Percentiles rank a stretch among this genome's conserved stretches.
Conservation (phyloP, 495 filamentous ascomycete species). For the Aspergillus homomorphus region DNA sequence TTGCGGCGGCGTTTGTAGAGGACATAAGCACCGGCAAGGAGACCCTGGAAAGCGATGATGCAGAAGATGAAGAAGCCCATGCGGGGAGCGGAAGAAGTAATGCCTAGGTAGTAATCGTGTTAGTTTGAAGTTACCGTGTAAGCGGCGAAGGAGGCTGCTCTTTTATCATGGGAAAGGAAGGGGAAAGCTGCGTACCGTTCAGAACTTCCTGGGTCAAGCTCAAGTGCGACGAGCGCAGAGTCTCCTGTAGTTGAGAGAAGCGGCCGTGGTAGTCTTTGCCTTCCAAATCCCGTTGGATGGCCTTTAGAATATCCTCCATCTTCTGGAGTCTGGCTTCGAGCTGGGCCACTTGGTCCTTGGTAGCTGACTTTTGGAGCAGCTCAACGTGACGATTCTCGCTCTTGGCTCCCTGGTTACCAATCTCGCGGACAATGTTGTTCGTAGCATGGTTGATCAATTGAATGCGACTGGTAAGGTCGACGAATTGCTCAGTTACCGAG, state of each 20-base stretch:
- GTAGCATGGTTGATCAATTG: constrained; percentile 72
- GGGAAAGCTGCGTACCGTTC: constrained; percentile 20
- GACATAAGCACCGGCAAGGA: constrained; percentile 67
- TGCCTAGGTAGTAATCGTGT: constrained; percentile 38
- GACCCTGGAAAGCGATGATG: constrained; percentile 70
- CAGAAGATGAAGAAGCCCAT: constrained; percentile 73
- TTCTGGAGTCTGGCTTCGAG: constrained; percentile 52
- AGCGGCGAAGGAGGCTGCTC: not conserved
- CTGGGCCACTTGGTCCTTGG: constrained; percentile 52
- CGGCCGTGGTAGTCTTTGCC: constrained; percentile 70
- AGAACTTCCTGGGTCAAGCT: constrained; percentile 55
- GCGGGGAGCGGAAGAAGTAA: constrained; percentile 57
- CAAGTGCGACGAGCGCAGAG: constrained; percentile 69
- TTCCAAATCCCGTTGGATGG: constrained; percentile 63
- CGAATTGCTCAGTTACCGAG: constrained; percentile 61
- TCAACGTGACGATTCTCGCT: constrained; percentile 62
- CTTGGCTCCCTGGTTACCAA: constrained; percentile 45
- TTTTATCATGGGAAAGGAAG: not conserved
- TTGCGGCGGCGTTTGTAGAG: constrained; percentile 78
- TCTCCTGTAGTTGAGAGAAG: constrained; percentile 67
- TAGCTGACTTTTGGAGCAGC: constrained; percentile 41
- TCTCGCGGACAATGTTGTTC: constrained; percentile 62
- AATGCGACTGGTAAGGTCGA: constrained; percentile 76
- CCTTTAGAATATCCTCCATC: constrained; percentile 54
- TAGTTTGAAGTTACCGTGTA: not conserved